phyloP scores from a whole-genome alignment of 2,329 filamentous ascomycete genomes.

The Zalaria sp. region DNA sequence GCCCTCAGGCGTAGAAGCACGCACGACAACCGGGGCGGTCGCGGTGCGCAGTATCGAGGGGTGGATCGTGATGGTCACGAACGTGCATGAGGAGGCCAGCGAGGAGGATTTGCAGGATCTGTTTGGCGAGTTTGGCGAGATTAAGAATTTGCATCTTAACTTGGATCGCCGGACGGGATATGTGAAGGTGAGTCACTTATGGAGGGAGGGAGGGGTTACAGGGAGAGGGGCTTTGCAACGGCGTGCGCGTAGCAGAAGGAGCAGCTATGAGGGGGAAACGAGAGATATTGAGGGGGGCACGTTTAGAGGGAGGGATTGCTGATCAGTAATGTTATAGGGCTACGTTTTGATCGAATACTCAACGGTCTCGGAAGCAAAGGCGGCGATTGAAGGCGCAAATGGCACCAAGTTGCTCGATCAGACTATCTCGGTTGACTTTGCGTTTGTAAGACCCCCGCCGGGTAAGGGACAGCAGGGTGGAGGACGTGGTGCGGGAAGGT shows the following conservation, averaged over 20 bases:
- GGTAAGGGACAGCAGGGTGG: conserved; percentile 30
- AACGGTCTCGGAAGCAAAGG: conserved; percentile 62
- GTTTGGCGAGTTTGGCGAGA: conserved; percentile 74
- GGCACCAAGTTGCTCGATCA: conserved; percentile 67
- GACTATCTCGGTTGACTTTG: conserved; percentile 69
- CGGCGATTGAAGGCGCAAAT: conserved; percentile 71
- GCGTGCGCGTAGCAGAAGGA: not conserved
- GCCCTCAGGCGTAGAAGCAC: conserved; percentile 38
- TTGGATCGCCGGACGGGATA: conserved; percentile 71
- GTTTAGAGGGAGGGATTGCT: not conserved
- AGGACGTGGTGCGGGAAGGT: conserved; percentile 13
- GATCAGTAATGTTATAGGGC: conserved; percentile 37
- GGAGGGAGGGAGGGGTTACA: not conserved
- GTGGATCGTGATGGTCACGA: conserved; percentile 78
- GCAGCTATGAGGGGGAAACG: too few relatives aligned
- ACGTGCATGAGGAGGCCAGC: conserved; percentile 75
- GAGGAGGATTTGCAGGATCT: conserved; percentile 71
- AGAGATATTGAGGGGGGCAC: not conserved
- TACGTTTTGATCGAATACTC: conserved; percentile 78
- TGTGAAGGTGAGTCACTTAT: conserved; percentile 50
- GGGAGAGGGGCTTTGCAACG: not conserved
- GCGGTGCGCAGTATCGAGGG: conserved; percentile 79
- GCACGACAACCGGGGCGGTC: conserved; percentile 58
- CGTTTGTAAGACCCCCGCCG: conserved; percentile 68
- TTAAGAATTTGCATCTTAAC: conserved; percentile 77